Conservation (phyloP, 2,329 filamentous ascomycete species). For the Macrophomina tecta region DNA sequence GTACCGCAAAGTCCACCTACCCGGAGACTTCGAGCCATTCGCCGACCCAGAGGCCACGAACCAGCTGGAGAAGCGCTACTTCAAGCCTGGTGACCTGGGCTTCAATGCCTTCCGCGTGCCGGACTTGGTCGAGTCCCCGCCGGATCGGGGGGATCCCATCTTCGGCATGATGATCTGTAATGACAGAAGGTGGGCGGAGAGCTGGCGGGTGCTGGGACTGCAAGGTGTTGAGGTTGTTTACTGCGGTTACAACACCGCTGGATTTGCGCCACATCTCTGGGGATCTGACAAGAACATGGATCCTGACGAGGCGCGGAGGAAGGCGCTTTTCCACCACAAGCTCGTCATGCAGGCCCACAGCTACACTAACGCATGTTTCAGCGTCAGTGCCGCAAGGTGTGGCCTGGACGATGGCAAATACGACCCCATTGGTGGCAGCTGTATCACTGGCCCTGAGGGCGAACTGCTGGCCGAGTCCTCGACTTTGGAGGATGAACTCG, state of each 20-base stretch:
- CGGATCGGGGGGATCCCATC: slow-evolving; percentile 54
- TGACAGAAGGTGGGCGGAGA: slow-evolving; percentile 59
- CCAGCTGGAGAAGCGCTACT: slow-evolving; percentile 63
- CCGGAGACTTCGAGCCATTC: slow-evolving; percentile 38
- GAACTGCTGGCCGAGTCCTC: slow-evolving; percentile 55
- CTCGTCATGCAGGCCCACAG: slow-evolving; percentile 58
- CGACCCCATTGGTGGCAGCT: slow-evolving; percentile 54
- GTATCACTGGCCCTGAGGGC: slow-evolving; percentile 55
- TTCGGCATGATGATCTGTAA: slow-evolving; percentile 63
- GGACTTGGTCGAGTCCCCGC: slow-evolving; percentile 31
- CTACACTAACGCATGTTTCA: slow-evolving; percentile 59
- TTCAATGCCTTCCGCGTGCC: slow-evolving; percentile 57
- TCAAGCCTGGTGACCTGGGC: slow-evolving; percentile 58
- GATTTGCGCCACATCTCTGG: slow-evolving; percentile 54
- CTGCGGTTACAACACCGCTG: slow-evolving; percentile 59
- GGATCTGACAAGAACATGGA: slow-evolving; percentile 48
- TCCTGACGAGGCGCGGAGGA: slow-evolving; percentile 49
- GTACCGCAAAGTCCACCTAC: slow-evolving; percentile 34
- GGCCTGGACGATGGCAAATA: slow-evolving; percentile 57
- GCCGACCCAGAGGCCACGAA: slow-evolving; percentile 54
- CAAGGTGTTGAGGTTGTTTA: slow-evolving; percentile 56
- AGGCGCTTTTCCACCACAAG: slow-evolving; percentile 58
- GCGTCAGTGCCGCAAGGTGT: slow-evolving; percentile 55
- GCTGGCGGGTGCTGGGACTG: slow-evolving; percentile 58
- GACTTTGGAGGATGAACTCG: slow-evolving; percentile 55